Conservation (phyloP, 768 basidiomycete species). For the Kwoniella sp. region DNA sequence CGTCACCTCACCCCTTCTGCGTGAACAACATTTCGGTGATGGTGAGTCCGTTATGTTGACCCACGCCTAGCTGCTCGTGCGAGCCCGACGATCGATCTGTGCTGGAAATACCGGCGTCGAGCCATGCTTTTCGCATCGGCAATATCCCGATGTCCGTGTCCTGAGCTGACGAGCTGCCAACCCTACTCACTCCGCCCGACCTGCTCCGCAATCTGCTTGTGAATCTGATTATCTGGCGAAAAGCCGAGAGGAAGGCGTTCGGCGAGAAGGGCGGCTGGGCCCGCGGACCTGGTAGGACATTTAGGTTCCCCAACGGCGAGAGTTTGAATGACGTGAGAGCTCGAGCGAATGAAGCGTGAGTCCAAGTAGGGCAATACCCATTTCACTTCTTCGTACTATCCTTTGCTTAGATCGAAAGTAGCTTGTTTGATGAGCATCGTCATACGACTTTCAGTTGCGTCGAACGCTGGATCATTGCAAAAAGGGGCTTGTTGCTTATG, state of each 20-base stretch:
- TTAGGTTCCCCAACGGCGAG: constrained; percentile 57
- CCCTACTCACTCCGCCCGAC: too few species aligned
- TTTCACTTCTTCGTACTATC: background rate
- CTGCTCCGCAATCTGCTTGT: too few species aligned
- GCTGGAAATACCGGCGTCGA: too few species aligned
- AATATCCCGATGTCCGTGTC: too few species aligned
- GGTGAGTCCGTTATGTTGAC: too few species aligned
- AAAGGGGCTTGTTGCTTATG: background rate
- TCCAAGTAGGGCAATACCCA: background rate
- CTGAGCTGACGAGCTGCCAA: too few species aligned
- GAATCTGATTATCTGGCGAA: background rate
- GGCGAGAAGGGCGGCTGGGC: constrained; percentile 38
- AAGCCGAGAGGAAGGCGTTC: constrained; percentile 38
- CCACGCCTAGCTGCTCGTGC: too few species aligned
- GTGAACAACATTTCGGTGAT: constrained; percentile 59
- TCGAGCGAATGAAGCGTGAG: constrained; percentile 56
- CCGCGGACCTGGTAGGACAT: constrained; percentile 46
- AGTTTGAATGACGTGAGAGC: constrained; percentile 56
- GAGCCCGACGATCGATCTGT: too few species aligned
- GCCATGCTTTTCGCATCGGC: too few species aligned
- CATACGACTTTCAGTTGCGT: background rate
- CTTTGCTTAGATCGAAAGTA: background rate
- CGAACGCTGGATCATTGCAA: background rate
- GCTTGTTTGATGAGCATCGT: background rate
- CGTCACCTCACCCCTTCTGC: constrained; percentile 51